These are phyloP conservation scores for Tolypocladium album DNA, from an alignment of 2,329 filamentous ascomycete species.

Conservation along the genomic window DNA sequence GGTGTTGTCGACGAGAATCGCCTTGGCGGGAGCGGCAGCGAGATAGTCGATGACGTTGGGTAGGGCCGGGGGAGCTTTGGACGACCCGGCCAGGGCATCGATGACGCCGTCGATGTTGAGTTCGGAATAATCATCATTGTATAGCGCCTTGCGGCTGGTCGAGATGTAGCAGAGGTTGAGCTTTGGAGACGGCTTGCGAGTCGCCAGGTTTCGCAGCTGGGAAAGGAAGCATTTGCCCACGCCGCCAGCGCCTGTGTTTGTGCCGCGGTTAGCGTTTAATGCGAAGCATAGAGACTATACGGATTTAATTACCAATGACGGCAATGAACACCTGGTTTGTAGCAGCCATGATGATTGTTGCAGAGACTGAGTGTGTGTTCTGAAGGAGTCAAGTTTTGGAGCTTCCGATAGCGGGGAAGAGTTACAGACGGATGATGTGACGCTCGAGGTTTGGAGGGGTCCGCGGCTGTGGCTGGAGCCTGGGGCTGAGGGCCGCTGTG, in stretches of 20 bases:
- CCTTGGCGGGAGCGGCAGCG: conserved; percentile 62
- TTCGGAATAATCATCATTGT: conserved; percentile 60
- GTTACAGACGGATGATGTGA: background rate
- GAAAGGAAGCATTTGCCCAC: conserved; percentile 85
- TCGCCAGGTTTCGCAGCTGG: conserved; percentile 61
- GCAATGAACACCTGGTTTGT: conserved; percentile 40
- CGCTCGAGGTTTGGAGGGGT: background rate
- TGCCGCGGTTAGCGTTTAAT: conserved; percentile 6
- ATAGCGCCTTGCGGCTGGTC: conserved; percentile 74
- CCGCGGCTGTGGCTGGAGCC: conserved; percentile 3
- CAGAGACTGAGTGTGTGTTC: conserved; percentile 6
- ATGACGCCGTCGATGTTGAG: conserved; percentile 50
- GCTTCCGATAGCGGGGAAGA: conserved; percentile 24
- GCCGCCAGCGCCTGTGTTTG: conserved; percentile 65
- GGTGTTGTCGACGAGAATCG: conserved; percentile 90
- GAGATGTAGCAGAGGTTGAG: conserved; percentile 77
- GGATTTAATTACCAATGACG: conserved; percentile 33
- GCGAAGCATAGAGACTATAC: too few species aligned
- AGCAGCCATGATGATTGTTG: conserved; percentile 25
- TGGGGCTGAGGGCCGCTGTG: conserved; percentile 1
- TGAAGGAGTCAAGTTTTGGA: conserved; percentile 14
- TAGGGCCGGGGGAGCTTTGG: conserved; percentile 54
- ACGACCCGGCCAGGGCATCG: conserved; percentile 52
- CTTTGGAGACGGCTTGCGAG: conserved; percentile 55
- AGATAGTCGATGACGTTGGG: conserved; percentile 70